These are phyloP conservation scores for Aspergillus floridensis DNA, from an alignment of 2,329 filamentous ascomycete species.

Conservation along the genomic window DNA sequence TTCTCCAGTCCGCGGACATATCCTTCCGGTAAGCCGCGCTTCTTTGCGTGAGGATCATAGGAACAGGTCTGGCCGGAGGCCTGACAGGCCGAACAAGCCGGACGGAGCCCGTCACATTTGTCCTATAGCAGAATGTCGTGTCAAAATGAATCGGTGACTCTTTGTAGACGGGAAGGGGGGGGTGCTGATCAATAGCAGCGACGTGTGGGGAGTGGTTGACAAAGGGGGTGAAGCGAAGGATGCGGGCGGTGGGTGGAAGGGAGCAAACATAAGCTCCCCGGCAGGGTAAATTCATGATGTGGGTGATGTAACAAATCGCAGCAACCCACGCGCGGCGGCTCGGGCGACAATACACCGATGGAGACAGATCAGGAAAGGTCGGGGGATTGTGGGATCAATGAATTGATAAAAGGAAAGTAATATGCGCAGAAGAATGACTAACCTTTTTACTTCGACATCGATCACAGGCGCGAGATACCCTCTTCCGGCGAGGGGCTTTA, in stretches of 20 bases:
- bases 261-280: not conserved
- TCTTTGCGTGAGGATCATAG: slow-evolving; percentile 46
- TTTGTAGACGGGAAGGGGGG: not conserved
- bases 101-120: slow-evolving; percentile 46
- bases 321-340: not conserved
- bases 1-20: slow-evolving; percentile 49
- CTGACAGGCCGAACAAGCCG: slow-evolving; percentile 44
- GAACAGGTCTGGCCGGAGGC: slow-evolving; percentile 41
- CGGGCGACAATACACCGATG: slow-evolving; percentile 3
- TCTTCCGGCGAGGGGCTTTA: slow-evolving; percentile 42
- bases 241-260: not conserved
- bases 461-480: slow-evolving; percentile 47
- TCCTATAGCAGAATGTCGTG: slow-evolving; percentile 24
- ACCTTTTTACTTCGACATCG: slow-evolving; percentile 47
- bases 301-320: not conserved
- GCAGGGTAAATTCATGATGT: not conserved
- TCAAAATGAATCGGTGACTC: not conserved
- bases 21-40: slow-evolving; percentile 46
- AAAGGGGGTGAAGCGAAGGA: not conserved
- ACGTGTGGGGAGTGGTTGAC: not conserved
- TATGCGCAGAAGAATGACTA: slow-evolving; percentile 11
- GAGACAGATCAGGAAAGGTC: not conserved
- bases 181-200: not conserved
- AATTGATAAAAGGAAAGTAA: not conserved
- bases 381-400: not conserved